phyloP scores from a whole-genome alignment of 164 flowering plant species.

The Warburgia ugandensis region DNA sequence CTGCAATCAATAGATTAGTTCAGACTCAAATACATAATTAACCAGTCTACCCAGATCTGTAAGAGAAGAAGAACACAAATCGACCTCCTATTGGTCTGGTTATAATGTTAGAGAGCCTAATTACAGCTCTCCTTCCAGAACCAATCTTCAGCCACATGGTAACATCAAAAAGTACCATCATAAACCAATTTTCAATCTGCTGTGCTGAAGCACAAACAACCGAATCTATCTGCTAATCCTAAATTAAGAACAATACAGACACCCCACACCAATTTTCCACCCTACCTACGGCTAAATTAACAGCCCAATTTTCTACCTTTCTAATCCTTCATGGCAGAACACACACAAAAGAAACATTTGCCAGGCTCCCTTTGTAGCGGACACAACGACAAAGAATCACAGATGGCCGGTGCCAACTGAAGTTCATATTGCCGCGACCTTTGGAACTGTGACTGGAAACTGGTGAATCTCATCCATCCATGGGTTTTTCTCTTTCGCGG shows the following conservation, averaged over 20 bases:
- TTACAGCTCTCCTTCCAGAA: neutral
- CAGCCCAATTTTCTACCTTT: too few species aligned
- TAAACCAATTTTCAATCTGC: constrained; percentile 5
- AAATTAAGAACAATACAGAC: neutral
- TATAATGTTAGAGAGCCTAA: neutral
- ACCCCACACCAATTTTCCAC: neutral
- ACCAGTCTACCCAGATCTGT: constrained; percentile 2
- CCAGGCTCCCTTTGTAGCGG: too few species aligned
- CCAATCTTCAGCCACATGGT: neutral
- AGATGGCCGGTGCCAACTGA: neutral
- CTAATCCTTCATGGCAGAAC: too few species aligned
- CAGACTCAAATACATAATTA: constrained; percentile 1
- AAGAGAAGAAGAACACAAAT: neutral
- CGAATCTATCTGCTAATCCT: neutral
- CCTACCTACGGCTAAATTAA: too few species aligned
- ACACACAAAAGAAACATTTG: too few species aligned
- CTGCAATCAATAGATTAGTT: constrained; percentile 11
- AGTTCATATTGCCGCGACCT: constrained; percentile 33
- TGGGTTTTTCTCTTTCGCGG: constrained; percentile 62
- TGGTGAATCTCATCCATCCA: constrained; percentile 70
- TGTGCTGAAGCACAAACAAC: neutral
- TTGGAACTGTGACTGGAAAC: constrained; percentile 62
- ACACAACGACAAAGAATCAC: too few species aligned
- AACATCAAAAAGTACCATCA: neutral
- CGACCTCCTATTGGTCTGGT: neutral